phyloP scores from a whole-genome alignment of 148 eudicot genomes.

The Fagopyrum tataricum region DNA sequence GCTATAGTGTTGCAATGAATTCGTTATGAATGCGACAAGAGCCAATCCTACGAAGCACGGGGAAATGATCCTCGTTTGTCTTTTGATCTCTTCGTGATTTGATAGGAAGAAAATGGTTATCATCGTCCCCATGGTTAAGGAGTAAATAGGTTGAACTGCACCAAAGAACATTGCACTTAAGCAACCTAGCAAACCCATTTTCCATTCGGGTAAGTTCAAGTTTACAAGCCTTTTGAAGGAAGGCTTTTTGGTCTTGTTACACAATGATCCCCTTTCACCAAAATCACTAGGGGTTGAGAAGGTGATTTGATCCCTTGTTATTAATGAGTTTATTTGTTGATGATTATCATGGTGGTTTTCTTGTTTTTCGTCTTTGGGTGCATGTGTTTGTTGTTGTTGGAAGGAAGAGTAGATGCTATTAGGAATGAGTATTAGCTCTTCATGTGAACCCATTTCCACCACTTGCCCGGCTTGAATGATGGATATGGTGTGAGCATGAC shows the following conservation, averaged over 20 bases:
- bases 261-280: conserved; percentile 49
- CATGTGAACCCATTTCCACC: conserved; percentile 47
- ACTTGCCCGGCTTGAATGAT: conserved; percentile 54
- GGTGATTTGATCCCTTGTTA: conserved; percentile 31
- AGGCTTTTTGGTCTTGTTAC: conserved; percentile 21
- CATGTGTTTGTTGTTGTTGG: conserved; percentile 41
- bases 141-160: conserved; percentile 63
- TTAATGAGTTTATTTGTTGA: conserved; percentile 20
- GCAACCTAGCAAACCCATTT: conserved; percentile 54
- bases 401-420: conserved; percentile 42
- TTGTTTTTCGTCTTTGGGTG: conserved; percentile 4
- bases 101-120: conserved; percentile 56
- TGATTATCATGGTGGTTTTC: not conserved
- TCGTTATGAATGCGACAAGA: conserved; percentile 45
- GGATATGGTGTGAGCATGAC: conserved; percentile 57
- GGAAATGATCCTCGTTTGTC: conserved; percentile 40
- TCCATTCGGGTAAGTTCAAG: conserved; percentile 76
- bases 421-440: conserved; percentile 33
- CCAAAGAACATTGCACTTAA: conserved; percentile 54
- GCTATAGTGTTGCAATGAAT: conserved; percentile 54
- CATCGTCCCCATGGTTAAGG: conserved; percentile 72
- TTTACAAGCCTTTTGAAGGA: conserved; percentile 61
- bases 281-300: conserved; percentile 37
- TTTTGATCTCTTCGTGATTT: conserved; percentile 48
- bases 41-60: conserved; percentile 61